phyloP scores from a whole-genome alignment of 768 basidiomycete genomes.

The Agrocybe praecox region DNA sequence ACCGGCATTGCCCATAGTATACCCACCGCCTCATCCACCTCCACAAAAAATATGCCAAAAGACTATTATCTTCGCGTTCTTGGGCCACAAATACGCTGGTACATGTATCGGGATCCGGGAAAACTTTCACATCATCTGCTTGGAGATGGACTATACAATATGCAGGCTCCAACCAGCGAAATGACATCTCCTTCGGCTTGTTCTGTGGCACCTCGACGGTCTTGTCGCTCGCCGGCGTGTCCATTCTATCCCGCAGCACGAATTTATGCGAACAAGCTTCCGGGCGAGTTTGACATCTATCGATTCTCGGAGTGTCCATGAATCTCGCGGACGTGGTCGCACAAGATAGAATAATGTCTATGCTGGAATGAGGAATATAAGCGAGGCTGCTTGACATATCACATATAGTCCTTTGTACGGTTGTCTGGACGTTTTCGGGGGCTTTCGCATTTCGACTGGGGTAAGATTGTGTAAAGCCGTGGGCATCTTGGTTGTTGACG shows the following conservation, averaged over 20 bases:
- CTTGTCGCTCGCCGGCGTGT: conserved; percentile 15
- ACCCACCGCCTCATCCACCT: conserved; percentile 20
- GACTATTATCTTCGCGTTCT: conserved; percentile 9
- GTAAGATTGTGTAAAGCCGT: no score
- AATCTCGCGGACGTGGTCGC: conserved; percentile 16
- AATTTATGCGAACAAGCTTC: conserved; percentile 24
- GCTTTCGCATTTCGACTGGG: neutral
- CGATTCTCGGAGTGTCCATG: conserved; percentile 23
- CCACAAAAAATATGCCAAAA: conserved; percentile 24
- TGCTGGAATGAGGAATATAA: conserved; percentile 16
- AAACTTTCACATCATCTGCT: conserved; percentile 17
- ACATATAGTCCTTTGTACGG: conserved; percentile 8
- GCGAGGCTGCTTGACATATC: conserved; percentile 1
- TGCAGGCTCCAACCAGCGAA: conserved; percentile 22
- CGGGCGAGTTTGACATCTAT: conserved; percentile 19
- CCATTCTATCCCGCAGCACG: neutral
- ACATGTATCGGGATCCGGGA: conserved; percentile 14
- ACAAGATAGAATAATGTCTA: conserved; percentile 19
- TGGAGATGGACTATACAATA: conserved; percentile 12
- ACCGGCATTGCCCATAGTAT: conserved; percentile 28
- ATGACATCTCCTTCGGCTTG: conserved; percentile 22
- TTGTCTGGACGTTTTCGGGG: neutral
- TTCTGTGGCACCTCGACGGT: conserved; percentile 18
- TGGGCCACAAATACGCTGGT: conserved; percentile 27
- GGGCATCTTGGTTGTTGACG: no score